Evolutionary conservation across 257 asterid species (phyloP), one percentile per base, ranked within the genome.

Genomic region (Agastache rugosa): DNA sequence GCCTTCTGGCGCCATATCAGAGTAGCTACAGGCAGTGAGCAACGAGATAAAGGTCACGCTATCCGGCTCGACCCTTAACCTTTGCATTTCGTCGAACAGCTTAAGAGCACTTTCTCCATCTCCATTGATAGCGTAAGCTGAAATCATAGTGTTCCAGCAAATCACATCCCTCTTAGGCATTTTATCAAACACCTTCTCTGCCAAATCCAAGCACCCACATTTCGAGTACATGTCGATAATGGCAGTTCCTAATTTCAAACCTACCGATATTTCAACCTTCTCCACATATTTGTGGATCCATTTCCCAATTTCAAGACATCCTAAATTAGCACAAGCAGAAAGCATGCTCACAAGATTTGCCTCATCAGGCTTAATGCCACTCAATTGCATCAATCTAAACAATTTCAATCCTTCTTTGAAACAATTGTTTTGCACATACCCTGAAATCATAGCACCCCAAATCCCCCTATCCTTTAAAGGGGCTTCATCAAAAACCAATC

Each of bases 371-470:
- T 67, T 67, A 72, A 83, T 73, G 27, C 93, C 93, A 67, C 79
- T 69, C 80, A 81, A 14, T 77, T 90, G 96, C 96, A 92, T 87
- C 69, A 82, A 63, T 77, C 93, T 81, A 76, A 92, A 88, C 83
- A 92, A 42, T 6, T 75, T 73, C 72, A 92, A 54, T 2, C 96
- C 96, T 81, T 88, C 96, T 73, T 88, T 90, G n/a, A 88, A 92
- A 72, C 92, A 85, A 76, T 83, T 85, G 72, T 87, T 88, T 19
- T 88, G 97, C 59, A 87, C 95, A 84, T 88, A 87, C 66, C 96
- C 90, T 29, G 92, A 87, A 48, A 87, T 77, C 95, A 91, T 90
- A 63, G 92, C 84, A 23, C 96, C 93, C 96, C 96, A 91, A 19
- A 85, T 62, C 23, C 92, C 91, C 72, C 82, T 83, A 82, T 91